Percentiles rank a stretch among this genome's conserved stretches.
phyloP scores from a whole-genome alignment of 352 stramenopile genomes.

The Phytophthora citrophthora region DNA sequence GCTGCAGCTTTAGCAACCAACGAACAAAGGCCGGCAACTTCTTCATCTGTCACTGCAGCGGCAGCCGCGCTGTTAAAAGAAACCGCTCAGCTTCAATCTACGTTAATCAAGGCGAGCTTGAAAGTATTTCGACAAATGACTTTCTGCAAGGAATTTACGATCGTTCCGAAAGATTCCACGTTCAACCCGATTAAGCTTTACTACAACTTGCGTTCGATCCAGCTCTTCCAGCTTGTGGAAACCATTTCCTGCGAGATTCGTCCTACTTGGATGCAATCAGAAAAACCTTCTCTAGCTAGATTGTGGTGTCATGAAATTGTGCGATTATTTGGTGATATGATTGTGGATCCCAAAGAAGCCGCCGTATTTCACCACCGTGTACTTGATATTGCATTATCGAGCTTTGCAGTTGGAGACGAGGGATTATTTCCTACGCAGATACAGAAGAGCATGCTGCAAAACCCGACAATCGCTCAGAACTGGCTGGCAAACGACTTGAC shows the following conservation, averaged over 20 bases:
- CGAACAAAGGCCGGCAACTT: neutral
- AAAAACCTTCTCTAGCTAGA: conserved; percentile 60
- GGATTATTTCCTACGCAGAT: conserved; percentile 37
- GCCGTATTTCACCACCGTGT: conserved; percentile 50
- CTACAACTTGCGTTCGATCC: conserved; percentile 49
- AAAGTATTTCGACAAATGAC: conserved; percentile 57
- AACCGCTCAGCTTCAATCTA: conserved; percentile 37
- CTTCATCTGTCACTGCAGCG: neutral
- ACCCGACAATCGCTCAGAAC: conserved; percentile 17
- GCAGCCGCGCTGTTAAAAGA: conserved; percentile 30
- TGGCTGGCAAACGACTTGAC: conserved; percentile 60
- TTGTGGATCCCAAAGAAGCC: conserved; percentile 44
- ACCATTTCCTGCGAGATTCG: conserved; percentile 50
- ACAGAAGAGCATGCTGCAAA: conserved; percentile 22
- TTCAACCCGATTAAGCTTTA: conserved; percentile 48
- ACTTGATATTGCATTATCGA: conserved; percentile 47
- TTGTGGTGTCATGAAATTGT: conserved; percentile 79
- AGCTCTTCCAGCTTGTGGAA: conserved; percentile 55
- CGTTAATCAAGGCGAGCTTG: conserved; percentile 62
- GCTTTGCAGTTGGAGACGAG: conserved; percentile 54
- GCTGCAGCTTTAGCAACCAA: neutral
- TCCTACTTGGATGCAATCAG: conserved; percentile 35
- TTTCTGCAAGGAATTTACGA: conserved; percentile 37
- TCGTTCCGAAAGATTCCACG: conserved; percentile 8
- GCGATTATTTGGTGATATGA: conserved; percentile 58